Evolutionary conservation across 495 filamentous ascomycete species (phyloP).

Genomic region (Massariosphaeria phaeospora): DNA sequence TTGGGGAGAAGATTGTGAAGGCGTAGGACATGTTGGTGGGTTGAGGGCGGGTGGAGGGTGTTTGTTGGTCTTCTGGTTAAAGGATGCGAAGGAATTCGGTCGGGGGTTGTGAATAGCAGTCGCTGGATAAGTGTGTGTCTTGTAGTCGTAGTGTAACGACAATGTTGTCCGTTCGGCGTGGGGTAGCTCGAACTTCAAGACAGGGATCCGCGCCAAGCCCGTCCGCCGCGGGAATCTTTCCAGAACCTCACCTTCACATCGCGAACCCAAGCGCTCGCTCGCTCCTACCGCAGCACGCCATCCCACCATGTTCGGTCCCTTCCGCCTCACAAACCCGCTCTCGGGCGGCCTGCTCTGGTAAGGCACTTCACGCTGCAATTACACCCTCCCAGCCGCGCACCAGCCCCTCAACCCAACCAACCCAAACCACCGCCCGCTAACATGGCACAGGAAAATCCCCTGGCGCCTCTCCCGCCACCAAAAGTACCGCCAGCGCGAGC

Average conservation of each 20-base stretch:
- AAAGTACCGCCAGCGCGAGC: slow-evolving; percentile 82
- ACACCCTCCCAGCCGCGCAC: neutral
- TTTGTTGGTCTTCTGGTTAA: neutral
- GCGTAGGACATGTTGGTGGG: slow-evolving; percentile 76
- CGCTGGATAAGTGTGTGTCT: no score
- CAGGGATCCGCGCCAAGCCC: slow-evolving; percentile 4
- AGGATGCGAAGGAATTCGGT: no score
- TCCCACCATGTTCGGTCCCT: slow-evolving; percentile 67
- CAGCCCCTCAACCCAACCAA: neutral
- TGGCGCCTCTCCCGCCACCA: slow-evolving; percentile 90
- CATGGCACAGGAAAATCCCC: slow-evolving; percentile 76
- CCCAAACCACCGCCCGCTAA: neutral
- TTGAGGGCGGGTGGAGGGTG: neutral
- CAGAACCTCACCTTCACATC: slow-evolving; percentile 13
- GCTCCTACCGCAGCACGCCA: no score
- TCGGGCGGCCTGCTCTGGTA: slow-evolving; percentile 57
- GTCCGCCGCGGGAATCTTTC: slow-evolving; percentile 1
- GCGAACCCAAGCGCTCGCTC: no score
- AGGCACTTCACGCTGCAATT: neutral
- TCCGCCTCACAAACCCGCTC: slow-evolving; percentile 70
- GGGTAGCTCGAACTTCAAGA: neutral
- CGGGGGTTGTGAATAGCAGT: no score
- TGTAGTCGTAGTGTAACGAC: no score
- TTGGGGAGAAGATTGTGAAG: slow-evolving; percentile 89
- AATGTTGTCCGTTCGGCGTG: neutral